A percentile compares a stretch with the other conserved stretches of the same genome.
Conservation (phyloP, 257 asterid genomes). For the Capsicum baccatum region DNA sequence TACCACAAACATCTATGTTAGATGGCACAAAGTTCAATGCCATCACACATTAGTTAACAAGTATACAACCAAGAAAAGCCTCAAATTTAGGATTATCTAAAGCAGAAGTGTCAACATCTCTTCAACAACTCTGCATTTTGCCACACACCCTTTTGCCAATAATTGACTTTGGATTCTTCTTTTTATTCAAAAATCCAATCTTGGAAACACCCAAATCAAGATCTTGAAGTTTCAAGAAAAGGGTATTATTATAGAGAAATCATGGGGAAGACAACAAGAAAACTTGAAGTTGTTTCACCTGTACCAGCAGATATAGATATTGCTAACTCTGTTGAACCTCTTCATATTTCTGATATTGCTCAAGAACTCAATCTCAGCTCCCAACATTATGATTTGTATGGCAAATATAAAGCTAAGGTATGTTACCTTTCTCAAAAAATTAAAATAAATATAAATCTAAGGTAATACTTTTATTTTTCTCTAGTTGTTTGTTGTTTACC, state of each 20-base stretch:
- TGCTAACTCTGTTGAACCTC: constrained; percentile 73
- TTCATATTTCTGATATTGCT: constrained; percentile 85
- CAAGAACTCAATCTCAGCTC: constrained; percentile 71
- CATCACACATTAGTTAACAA: not conserved
- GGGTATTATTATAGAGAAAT: not conserved
- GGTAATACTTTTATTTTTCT: too few relatives aligned
- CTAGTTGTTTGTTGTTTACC: too few relatives aligned
- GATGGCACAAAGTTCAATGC: not conserved
- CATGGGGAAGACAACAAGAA: constrained; percentile 69
- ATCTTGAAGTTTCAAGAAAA: not conserved
- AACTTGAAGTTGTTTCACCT: constrained; percentile 72
- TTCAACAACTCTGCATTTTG: not conserved
- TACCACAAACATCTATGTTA: not conserved
- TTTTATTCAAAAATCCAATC: not conserved
- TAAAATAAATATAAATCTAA: too few relatives aligned
- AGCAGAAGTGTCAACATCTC: not conserved
- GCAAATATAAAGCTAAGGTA: constrained; percentile 59
- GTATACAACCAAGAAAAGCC: not conserved
- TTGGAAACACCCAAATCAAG: constrained; percentile 8
- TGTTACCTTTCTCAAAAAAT: too few relatives aligned
- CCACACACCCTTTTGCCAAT: not conserved
- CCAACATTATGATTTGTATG: constrained; percentile 82
- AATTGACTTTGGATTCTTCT: not conserved
- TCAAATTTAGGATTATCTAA: constrained; percentile 6
- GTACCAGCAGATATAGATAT: constrained; percentile 55